phyloP scores from a whole-genome alignment of 345 rosid species.

The Eucalyptus regnans region DNA sequence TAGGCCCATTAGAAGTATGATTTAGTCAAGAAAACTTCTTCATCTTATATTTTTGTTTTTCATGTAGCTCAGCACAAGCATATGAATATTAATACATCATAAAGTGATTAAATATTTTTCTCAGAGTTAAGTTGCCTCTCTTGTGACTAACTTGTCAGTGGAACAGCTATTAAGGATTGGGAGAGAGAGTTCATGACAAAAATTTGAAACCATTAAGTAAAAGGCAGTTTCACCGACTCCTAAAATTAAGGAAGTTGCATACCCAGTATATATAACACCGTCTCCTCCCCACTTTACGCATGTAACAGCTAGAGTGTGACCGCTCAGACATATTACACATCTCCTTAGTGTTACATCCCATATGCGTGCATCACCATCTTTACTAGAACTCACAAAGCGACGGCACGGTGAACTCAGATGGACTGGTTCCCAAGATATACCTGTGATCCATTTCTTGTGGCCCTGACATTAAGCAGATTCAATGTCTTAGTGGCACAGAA shows the following conservation, averaged over 20 bases:
- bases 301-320: conserved; percentile 91
- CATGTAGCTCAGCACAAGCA: neutral
- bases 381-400: conserved; percentile 91
- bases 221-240: neutral
- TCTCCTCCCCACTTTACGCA: conserved; percentile 99
- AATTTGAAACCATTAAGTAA: neutral
- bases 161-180: neutral
- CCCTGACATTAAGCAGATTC: conserved; percentile 38
- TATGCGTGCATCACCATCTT: conserved; percentile 98
- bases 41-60: neutral
- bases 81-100: neutral
- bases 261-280: conserved; percentile 89
- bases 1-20: neutral
- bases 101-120: neutral
- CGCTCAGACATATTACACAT: conserved; percentile 69
- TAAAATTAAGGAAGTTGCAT: neutral
- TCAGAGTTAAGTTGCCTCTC: neutral
- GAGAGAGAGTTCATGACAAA: neutral
- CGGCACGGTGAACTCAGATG: conserved; percentile 90
- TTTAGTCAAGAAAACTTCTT: neutral
- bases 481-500: neutral
- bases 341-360: conserved; percentile 73
- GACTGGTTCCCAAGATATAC: conserved; percentile 94
- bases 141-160: neutral
- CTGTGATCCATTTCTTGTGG: conserved; percentile 98